phyloP scores from a whole-genome alignment of 2,329 filamentous ascomycete species.

The Bipolaris zeicola region DNA sequence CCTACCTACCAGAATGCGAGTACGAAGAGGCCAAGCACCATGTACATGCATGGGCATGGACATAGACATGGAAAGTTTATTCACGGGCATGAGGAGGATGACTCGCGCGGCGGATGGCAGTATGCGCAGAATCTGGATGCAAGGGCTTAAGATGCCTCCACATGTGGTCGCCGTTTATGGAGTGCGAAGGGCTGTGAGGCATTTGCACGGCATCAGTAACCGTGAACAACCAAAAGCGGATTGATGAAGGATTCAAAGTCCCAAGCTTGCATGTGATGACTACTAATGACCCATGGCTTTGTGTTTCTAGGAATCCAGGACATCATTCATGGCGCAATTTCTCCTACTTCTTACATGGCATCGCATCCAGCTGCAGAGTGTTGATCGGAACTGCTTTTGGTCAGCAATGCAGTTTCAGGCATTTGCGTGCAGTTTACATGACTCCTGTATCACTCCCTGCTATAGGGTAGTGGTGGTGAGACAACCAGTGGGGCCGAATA shows the following conservation, averaged over 20 bases:
- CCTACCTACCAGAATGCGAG: conserved; percentile 20
- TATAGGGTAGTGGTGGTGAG: background rate
- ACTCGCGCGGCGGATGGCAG: background rate
- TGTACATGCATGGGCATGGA: conserved; percentile 6
- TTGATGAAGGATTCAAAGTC: background rate
- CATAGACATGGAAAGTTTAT: conserved; percentile 6
- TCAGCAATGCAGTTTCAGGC: background rate
- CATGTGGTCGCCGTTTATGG: background rate
- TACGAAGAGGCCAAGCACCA: conserved; percentile 24
- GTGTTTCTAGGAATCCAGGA: background rate
- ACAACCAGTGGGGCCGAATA: background rate
- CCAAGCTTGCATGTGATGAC: background rate
- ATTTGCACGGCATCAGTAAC: background rate
- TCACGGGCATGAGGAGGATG: background rate
- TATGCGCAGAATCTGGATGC: background rate
- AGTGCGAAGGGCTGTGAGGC: background rate
- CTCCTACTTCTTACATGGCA: background rate
- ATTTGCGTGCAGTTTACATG: background rate
- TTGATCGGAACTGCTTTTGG: background rate
- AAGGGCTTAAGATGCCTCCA: background rate
- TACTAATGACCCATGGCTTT: background rate
- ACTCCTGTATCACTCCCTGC: background rate
- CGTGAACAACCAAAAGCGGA: background rate
- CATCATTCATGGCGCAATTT: background rate
- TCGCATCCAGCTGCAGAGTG: background rate